Conservation (phyloP, 345 rosid genomes). For the Ceriops decandra region DNA sequence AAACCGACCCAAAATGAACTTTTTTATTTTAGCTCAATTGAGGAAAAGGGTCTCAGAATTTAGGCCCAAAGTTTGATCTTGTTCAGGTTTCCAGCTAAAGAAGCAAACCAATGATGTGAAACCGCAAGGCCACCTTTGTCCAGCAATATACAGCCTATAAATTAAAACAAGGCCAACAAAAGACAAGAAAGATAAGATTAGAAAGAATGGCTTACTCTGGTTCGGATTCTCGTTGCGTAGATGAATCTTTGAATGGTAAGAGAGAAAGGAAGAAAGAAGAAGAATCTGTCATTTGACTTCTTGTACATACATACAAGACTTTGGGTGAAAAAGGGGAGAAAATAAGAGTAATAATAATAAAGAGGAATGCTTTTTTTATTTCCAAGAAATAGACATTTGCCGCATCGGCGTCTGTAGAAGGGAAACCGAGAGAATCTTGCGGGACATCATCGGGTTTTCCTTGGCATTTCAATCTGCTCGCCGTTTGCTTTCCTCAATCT, state of each 20-base stretch:
- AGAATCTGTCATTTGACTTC: too few species aligned
- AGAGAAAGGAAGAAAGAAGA: neutral
- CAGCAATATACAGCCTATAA: neutral
- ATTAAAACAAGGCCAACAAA: neutral
- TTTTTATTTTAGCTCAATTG: neutral
- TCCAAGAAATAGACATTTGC: neutral
- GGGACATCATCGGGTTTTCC: constrained; percentile 9
- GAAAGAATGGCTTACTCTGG: constrained; percentile 2
- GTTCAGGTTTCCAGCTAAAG: neutral
- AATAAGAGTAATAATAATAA: neutral
- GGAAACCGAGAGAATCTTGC: constrained; percentile 11
- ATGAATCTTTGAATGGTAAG: constrained; percentile 5
- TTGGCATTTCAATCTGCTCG: too few species aligned
- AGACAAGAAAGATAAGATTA: neutral
- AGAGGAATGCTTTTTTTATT: neutral
- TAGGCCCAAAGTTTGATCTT: too few species aligned
- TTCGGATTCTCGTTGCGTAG: neutral
- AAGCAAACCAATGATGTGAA: constrained; percentile 1
- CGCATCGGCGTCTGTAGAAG: constrained; percentile 11
- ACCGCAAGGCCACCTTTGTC: neutral
- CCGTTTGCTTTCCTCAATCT: neutral
- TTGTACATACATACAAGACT: neutral
- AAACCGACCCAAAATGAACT: neutral
- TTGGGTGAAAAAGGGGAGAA: neutral
- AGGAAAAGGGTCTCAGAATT: neutral